phyloP scores from a whole-genome alignment of 23 red algal species.

The Gracilaria gracilis region DNA sequence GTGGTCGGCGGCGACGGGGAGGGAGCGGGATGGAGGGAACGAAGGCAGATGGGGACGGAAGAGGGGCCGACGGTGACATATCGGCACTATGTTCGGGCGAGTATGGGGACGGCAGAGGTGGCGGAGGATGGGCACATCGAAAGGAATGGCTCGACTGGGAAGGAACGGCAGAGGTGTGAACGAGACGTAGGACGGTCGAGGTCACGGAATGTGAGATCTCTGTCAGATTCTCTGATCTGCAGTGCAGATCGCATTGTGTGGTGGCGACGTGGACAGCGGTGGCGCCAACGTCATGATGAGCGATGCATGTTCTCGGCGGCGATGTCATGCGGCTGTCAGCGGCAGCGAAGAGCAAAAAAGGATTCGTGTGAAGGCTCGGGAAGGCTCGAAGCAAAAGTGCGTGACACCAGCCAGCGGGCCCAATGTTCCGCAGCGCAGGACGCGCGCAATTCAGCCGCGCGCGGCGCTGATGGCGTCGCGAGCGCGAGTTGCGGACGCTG shows the following conservation, averaged over 20 bases:
- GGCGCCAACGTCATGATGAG: not conserved
- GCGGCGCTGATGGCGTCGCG: slow-evolving; percentile 12
- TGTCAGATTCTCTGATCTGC: no score
- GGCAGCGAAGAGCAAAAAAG: not conserved
- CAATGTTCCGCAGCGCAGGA: not conserved
- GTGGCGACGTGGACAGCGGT: slow-evolving; percentile 2
- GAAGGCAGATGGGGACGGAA: slow-evolving; percentile 21
- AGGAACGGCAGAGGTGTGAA: no score
- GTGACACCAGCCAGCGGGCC: not conserved
- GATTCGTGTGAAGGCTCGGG: not conserved
- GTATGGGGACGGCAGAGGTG: not conserved
- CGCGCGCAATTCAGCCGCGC: not conserved
- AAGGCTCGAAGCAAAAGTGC: not conserved
- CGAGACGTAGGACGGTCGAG: no score
- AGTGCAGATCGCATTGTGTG: no score
- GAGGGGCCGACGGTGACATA: not conserved
- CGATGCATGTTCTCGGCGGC: not conserved
- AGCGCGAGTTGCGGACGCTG: not conserved
- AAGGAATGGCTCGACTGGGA: no score
- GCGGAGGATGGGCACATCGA: not conserved
- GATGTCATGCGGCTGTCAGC: not conserved
- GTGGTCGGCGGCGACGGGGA: slow-evolving; percentile 10
- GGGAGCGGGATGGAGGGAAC: not conserved
- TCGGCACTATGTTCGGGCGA: not conserved
- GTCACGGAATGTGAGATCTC: not conserved